Evolutionary conservation across 164 flowering plant species (phyloP), one percentile per base, ranked within the genome.

Genomic region (Vitis cinerea): DNA sequence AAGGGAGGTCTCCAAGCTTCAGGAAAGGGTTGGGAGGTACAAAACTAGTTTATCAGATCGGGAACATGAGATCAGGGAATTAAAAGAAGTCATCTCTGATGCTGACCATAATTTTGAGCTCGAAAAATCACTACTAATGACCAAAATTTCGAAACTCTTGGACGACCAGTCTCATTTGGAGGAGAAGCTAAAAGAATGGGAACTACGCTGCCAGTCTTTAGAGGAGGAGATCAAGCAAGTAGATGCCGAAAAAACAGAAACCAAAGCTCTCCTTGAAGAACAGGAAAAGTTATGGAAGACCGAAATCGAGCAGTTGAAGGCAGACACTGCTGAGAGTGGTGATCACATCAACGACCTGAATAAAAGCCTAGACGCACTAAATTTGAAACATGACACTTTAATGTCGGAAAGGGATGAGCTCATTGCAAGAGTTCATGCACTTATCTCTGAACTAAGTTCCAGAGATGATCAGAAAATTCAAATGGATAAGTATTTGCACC

Each of bases 111-210:
- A 71, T 65, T 81, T 80, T 17, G 73, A 85, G 44, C 73, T 77
- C 8, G 92, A 89, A 70, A 91, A 87, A 68, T 61, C 71, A 29
- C 83, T 81, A 54, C 77, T 89, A 1, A 72, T 80, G 75, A 73
- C 75, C 16, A 85, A 87, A 63, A 71, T 83, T 31, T 77, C 83
- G 1, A 70, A 64, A 19, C 63, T 88, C 58, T 30, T 69, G 8
- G 82, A 83, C 64, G 83, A 82, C n/a, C 72, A 64, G 27, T 61
- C 31, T 1, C 50, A 59, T 9, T 63, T 86, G 61, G 83, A 81
- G 63, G 82, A 75, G 61, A 83, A 83, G 65, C 73, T 90, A 2
- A 80, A 75, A 49, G 84, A 80, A 64, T 71, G 76, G 78, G 85
- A 84, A 69, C 64, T 59, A 27, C 83, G 77, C 23, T 75, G 76